These are phyloP conservation scores for Ailanthus altissimus DNA, from an alignment of 345 rosid genomes.

Conservation along the genomic window DNA sequence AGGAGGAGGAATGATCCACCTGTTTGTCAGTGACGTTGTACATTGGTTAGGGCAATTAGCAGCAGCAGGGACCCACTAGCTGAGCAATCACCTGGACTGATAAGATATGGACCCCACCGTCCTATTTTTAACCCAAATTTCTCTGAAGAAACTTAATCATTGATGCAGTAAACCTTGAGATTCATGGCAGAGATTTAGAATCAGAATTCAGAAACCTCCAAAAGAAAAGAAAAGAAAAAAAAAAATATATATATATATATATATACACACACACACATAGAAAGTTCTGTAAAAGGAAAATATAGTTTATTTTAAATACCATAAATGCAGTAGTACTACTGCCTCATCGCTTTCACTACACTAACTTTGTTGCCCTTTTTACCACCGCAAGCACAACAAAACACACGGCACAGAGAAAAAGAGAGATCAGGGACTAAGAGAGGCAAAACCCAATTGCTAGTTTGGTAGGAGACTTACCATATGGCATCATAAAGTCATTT, in stretches of 20 bases:
- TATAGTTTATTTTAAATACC: background rate
- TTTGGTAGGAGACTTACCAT: conserved; percentile 40
- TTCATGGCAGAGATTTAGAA: conserved; percentile 35
- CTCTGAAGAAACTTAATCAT: conserved; percentile 43
- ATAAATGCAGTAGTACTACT: conserved; percentile 10
- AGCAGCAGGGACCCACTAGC: conserved; percentile 63
- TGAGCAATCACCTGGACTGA: conserved; percentile 72
- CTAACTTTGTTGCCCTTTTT: conserved; percentile 19
- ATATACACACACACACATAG: no score
- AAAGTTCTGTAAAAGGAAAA: background rate
- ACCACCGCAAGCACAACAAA: background rate
- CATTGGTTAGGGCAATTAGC: conserved; percentile 63
- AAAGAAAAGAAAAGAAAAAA: no score
- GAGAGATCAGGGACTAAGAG: background rate
- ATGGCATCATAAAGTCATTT: conserved; percentile 18
- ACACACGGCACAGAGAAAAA: background rate
- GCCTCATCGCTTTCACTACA: conserved; percentile 39
- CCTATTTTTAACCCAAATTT: conserved; percentile 19
- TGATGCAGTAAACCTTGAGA: conserved; percentile 49
- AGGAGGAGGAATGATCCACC: conserved; percentile 61
- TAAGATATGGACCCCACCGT: conserved; percentile 45
- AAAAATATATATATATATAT: no score
- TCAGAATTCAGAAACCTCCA: conserved; percentile 26
- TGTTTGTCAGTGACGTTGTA: conserved; percentile 73
- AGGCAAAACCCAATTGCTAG: conserved; percentile 21